Base-by-base conservation (phyloP, 148 eudicot species). In the Pouteria glomerata region DNA sequence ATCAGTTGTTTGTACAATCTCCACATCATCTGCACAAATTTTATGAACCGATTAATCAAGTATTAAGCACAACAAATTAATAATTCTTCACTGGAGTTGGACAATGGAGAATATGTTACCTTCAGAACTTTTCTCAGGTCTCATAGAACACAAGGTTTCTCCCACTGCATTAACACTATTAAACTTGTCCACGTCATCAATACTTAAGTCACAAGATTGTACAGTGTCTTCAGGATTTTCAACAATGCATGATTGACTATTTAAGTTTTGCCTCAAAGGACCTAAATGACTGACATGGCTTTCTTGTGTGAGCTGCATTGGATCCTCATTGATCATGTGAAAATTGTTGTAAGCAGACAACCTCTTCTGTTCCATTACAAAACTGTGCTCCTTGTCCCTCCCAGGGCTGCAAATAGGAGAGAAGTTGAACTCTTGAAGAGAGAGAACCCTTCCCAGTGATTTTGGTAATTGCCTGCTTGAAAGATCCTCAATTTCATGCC, bases 391-490 rank as follows among this genome's bases (percentile, higher is more conserved):
- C 23, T 70, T 73, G 52, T 80, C 82, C 64, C 71, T 77, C 69
- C 87, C 76, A 12, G 97, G 99, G 77, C 96, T 92, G 74, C 69
- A 73, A 60, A 81, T 64, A 27, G 92, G 85, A 58, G 94, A 83
- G 47, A 81, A 78, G 72, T 76, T 82, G 70, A 84, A 92, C 45
- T 86, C 92, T 0, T 96, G 81, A 77, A 85, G 80, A 34, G 94
- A 86, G 41, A 96, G 85, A 59, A 96, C 83, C 74, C 87, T 84
- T 52, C 99, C 99, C 26, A 96, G 79, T 23, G 99, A 74, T 81
- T 83, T 86, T 8, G 92, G 83, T 27, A 80, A 73, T 60, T 69
- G 78, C 77, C 80, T 78, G 64, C 83, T 74, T 12, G 69, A 69
- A 68, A 77, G 59, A 56, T 83, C 83, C 33, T 76, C 77, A 59